Evolutionary conservation across 805 yeast genomes (phyloP).

Genomic region (Yarrowia hollandica): DNA sequence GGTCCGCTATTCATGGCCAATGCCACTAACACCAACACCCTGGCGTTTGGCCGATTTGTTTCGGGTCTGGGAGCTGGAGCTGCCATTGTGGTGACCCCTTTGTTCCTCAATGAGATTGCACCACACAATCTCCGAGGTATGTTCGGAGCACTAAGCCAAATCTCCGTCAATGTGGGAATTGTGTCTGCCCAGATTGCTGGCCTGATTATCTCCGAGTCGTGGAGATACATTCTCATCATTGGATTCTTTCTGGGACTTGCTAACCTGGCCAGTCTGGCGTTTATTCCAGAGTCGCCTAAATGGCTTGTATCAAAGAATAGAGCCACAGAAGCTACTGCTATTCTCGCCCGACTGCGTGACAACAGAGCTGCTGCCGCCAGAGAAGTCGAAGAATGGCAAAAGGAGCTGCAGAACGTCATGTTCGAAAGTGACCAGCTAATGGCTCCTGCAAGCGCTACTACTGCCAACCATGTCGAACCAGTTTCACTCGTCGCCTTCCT

Average conservation of each 20-base stretch:
- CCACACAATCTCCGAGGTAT: conserved; percentile 70
- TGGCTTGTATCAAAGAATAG: conserved; percentile 65
- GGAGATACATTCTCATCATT: conserved; percentile 70
- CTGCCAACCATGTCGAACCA: conserved; percentile 1
- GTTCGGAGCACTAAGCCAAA: conserved; percentile 88
- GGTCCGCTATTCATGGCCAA: conserved; percentile 65
- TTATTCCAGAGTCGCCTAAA: conserved; percentile 73
- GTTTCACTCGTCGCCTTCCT: conserved; percentile 48
- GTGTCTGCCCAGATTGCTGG: conserved; percentile 77
- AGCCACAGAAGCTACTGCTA: conserved; percentile 46
- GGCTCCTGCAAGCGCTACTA: conserved; percentile 17
- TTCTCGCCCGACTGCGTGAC: conserved; percentile 44
- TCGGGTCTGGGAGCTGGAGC: conserved; percentile 88
- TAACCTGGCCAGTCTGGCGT: conserved; percentile 48
- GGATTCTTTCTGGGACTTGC: conserved; percentile 58
- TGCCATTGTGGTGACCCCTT: conserved; percentile 80
- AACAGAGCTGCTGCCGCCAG: conserved; percentile 35
- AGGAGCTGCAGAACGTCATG: conserved; percentile 29
- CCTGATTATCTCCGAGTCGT: conserved; percentile 63
- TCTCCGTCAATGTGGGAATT: conserved; percentile 82
- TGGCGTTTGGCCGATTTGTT: conserved; percentile 69
- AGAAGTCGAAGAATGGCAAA: conserved; percentile 37
- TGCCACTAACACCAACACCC: conserved; percentile 46
- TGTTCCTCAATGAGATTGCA: conserved; percentile 76
- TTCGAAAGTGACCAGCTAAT: conserved; percentile 9